These are phyloP conservation scores for Taxawa tesnikishii DNA, from an alignment of 2,329 filamentous ascomycete genomes.

Conservation along the genomic window DNA sequence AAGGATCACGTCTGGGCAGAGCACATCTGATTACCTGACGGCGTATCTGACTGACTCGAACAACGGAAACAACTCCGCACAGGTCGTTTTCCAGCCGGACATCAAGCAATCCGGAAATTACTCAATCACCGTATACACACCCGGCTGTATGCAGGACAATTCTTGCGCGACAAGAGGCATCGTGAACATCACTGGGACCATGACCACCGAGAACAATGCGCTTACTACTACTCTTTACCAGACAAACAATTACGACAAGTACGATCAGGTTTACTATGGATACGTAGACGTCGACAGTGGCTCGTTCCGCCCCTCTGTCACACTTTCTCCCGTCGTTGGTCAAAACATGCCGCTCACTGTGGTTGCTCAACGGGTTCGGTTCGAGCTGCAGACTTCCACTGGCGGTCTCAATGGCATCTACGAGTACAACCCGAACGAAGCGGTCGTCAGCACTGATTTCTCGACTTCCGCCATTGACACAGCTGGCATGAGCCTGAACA, in stretches of 20 bases:
- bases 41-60: conserved; percentile 38
- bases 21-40: conserved; percentile 65
- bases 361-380: conserved; percentile 82
- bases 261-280: conserved; percentile 82
- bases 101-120: conserved; percentile 87
- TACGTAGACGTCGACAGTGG: conserved; percentile 62
- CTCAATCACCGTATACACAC: conserved; percentile 80
- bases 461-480: conserved; percentile 62
- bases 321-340: conserved; percentile 54
- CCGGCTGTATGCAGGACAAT: conserved; percentile 71
- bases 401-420: conserved; percentile 81
- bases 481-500: conserved; percentile 58
- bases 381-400: conserved; percentile 59
- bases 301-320: conserved; percentile 70
- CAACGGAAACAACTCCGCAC: conserved; percentile 44
- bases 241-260: conserved; percentile 94
- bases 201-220: conserved; percentile 38
- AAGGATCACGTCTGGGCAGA: conserved; percentile 53
- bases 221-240: conserved; percentile 61
- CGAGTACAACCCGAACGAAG: conserved; percentile 64
- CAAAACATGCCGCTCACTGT: conserved; percentile 58
- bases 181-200: conserved; percentile 66
- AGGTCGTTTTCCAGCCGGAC: conserved; percentile 70
- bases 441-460: conserved; percentile 50
- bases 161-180: conserved; percentile 66